Evolutionary conservation across 495 filamentous ascomycete species (phyloP).

Genomic region (Penicillium turbatum): DNA sequence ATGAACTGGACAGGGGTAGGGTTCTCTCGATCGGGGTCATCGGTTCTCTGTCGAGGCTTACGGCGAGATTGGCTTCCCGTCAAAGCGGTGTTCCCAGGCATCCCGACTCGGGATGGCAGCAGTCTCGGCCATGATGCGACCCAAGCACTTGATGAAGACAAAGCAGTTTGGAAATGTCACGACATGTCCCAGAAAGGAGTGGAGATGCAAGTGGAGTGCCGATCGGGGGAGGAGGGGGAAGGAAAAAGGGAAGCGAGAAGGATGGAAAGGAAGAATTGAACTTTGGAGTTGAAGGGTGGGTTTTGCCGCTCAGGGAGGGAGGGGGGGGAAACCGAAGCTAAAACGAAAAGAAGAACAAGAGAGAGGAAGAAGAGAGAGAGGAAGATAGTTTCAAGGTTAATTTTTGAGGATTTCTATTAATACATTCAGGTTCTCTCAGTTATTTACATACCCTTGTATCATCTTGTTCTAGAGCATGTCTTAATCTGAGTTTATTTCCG

Average conservation of each 20-base stretch:
- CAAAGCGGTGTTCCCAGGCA: slow-evolving; percentile 22
- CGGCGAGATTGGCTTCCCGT: slow-evolving; percentile 26
- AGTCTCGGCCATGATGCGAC: slow-evolving; percentile 22
- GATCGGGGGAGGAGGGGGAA: neutral
- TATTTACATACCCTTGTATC: neutral
- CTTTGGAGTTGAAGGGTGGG: slow-evolving; percentile 14
- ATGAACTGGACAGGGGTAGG: neutral
- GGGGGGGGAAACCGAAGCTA: neutral
- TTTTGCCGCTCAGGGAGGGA: slow-evolving; percentile 19
- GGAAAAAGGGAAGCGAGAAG: neutral
- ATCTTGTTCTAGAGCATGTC: slow-evolving; percentile 1
- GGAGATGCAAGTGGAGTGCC: slow-evolving; percentile 18
- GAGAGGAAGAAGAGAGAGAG: neutral
- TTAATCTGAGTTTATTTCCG: neutral
- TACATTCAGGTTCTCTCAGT: neutral
- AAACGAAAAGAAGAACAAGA: neutral
- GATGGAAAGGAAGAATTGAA: slow-evolving; percentile 11
- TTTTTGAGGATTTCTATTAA: slow-evolving; percentile 10
- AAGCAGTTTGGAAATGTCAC: slow-evolving; percentile 14
- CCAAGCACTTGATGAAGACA: slow-evolving; percentile 4
- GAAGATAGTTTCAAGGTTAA: neutral
- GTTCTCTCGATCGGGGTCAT: neutral
- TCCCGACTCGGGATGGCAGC: slow-evolving; percentile 3
- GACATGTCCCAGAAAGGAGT: slow-evolving; percentile 18
- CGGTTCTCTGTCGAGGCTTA: slow-evolving; percentile 9